These are phyloP conservation scores for Allium cepa DNA, from an alignment of 106 monocot genomes.

Conservation along the genomic window DNA sequence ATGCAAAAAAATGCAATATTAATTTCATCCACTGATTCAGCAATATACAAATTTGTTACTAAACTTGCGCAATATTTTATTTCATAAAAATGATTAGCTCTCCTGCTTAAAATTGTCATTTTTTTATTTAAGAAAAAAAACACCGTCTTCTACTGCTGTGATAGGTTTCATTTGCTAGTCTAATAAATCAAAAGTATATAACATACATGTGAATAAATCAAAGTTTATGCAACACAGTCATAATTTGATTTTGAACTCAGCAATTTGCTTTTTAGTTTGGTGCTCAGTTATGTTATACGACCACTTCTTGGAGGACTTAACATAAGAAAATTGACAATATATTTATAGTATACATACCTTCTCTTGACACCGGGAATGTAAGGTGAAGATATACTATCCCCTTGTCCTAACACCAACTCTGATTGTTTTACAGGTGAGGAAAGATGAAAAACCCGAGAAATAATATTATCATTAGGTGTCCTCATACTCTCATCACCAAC, in stretches of 20 bases:
- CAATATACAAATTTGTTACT: too few relatives aligned
- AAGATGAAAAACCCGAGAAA: conserved; percentile 2
- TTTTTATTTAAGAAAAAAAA: too few relatives aligned
- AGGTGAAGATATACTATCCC: conserved; percentile 40
- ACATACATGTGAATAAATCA: background rate
- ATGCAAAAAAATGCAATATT: too few relatives aligned
- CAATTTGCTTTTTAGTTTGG: too few relatives aligned
- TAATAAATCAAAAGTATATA: too few relatives aligned
- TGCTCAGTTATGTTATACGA: too few relatives aligned
- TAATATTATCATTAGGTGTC: background rate
- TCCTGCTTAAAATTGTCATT: too few relatives aligned
- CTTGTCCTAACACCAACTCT: background rate
- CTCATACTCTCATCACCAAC: background rate
- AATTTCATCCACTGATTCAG: too few relatives aligned
- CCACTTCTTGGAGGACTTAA: background rate
- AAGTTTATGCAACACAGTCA: background rate
- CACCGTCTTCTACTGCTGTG: too few relatives aligned
- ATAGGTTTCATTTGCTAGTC: too few relatives aligned
- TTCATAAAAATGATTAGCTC: too few relatives aligned
- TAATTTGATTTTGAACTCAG: background rate
- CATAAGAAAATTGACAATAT: background rate
- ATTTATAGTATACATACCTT: conserved; percentile 35
- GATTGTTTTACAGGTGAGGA: background rate
- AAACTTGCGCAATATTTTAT: too few relatives aligned
- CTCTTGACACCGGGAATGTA: conserved; percentile 42